Percentiles rank a stretch among this genome's conserved stretches.
These are phyloP conservation scores for Dactylorhiza incarnata DNA, from an alignment of 106 monocot genomes.

Conservation along the genomic window DNA sequence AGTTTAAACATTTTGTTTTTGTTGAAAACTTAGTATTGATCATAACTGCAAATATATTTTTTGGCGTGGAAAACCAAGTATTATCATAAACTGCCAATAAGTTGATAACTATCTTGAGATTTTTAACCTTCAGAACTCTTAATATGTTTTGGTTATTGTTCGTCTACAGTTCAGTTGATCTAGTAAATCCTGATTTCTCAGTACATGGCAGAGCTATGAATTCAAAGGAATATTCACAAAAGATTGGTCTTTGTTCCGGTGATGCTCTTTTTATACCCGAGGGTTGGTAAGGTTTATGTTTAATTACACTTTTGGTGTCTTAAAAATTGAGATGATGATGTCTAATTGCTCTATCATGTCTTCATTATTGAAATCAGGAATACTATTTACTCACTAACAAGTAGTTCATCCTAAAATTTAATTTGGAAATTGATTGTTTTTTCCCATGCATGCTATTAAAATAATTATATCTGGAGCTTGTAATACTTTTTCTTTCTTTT, in stretches of 20 bases:
- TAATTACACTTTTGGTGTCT: not conserved
- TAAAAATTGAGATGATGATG: not conserved
- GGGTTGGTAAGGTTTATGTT: constrained; percentile 65
- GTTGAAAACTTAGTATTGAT: not conserved
- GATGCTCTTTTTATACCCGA: constrained; percentile 97
- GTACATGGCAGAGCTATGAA: constrained; percentile 53
- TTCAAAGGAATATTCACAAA: constrained; percentile 55
- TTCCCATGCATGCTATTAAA: not conserved
- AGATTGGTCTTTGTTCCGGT: constrained; percentile 57
- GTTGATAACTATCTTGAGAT: not conserved
- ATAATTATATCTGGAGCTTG: no score
- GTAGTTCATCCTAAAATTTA: not conserved
- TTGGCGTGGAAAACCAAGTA: no score
- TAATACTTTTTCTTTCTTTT: no score
- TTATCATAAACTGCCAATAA: no score
- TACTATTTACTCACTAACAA: not conserved
- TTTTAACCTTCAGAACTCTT: not conserved
- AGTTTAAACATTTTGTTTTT: not conserved
- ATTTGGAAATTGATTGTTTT: not conserved
- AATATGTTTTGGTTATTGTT: constrained; percentile 5
- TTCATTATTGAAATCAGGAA: not conserved
- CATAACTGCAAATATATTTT: not conserved
- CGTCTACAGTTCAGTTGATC: constrained; percentile 54
- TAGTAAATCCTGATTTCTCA: constrained; percentile 54
- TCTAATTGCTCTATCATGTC: no score